A percentile compares a stretch with the other conserved stretches of the same genome.
Evolutionary conservation across 768 basidiomycete genomes (phyloP).

Genomic region (Tricholoma saponaceum): DNA sequence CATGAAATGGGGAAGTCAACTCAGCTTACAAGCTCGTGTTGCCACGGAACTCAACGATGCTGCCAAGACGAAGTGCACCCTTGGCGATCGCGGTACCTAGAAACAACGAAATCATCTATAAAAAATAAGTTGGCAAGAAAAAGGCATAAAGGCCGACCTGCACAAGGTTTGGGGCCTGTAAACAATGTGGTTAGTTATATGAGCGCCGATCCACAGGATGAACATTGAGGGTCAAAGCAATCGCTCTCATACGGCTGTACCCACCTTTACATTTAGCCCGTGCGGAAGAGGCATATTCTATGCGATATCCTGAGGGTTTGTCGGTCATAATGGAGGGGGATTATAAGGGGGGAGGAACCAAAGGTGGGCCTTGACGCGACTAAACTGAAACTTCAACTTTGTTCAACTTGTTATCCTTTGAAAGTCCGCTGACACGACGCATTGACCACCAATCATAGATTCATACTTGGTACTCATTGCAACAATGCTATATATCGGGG

Average conservation of each 20-base stretch:
- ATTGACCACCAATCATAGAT: slow-evolving; percentile 36
- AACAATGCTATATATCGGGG: neutral
- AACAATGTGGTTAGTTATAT: slow-evolving; percentile 16
- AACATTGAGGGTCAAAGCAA: slow-evolving; percentile 11
- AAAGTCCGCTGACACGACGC: slow-evolving; percentile 45
- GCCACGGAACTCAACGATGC: slow-evolving; percentile 70
- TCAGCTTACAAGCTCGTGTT: slow-evolving; percentile 58
- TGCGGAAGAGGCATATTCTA: slow-evolving; percentile 68
- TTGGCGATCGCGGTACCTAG: slow-evolving; percentile 71
- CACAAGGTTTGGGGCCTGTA: slow-evolving; percentile 74
- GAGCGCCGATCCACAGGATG: slow-evolving; percentile 19
- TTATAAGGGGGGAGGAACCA: slow-evolving; percentile 2
- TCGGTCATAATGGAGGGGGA: slow-evolving; percentile 33
- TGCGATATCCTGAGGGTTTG: slow-evolving; percentile 65
- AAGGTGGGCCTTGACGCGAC: slow-evolving; percentile 27
- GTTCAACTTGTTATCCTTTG: slow-evolving; percentile 27
- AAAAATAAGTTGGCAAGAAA: slow-evolving; percentile 9
- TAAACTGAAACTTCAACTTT: slow-evolving; percentile 23
- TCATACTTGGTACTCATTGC: no score
- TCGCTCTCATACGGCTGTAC: slow-evolving; percentile 14
- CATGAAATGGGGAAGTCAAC: neutral
- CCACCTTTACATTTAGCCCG: slow-evolving; percentile 79
- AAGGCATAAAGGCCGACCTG: slow-evolving; percentile 37
- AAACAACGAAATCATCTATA: slow-evolving; percentile 8
- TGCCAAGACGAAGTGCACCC: slow-evolving; percentile 69